These are phyloP conservation scores for Aciculoconidium aculeatum DNA, from an alignment of 805 yeast species.

Conservation along the genomic window DNA sequence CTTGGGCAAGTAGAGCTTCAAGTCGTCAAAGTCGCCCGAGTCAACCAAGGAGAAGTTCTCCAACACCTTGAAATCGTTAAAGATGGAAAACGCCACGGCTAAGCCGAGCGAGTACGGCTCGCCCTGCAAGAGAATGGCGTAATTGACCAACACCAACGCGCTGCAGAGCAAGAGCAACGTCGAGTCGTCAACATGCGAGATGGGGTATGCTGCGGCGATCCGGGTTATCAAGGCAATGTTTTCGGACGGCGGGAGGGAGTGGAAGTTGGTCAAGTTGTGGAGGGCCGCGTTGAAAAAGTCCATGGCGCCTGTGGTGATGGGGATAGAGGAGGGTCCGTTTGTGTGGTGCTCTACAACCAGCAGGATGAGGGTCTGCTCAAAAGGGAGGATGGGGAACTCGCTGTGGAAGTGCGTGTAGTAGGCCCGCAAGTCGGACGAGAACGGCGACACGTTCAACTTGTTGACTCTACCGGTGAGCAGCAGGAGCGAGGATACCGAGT, in stretches of 20 bases:
- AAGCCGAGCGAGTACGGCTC: conserved; percentile 54
- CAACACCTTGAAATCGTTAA: conserved; percentile 53
- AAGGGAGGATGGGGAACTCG: conserved; percentile 42
- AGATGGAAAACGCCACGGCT: conserved; percentile 44
- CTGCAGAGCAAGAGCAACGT: conserved; percentile 23
- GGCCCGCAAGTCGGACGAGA: conserved; percentile 20
- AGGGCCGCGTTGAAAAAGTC: conserved; percentile 39
- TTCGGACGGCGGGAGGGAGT: conserved; percentile 26
- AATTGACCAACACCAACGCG: conserved; percentile 40
- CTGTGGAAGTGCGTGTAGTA: conserved; percentile 41
- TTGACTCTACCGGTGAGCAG: conserved; percentile 27
- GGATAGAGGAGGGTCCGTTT: conserved; percentile 14
- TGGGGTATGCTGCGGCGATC: conserved; percentile 32
- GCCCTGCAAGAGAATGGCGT: conserved; percentile 54
- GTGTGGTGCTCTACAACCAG: conserved; percentile 9
- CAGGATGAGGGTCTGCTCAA: conserved; percentile 18
- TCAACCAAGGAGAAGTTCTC: conserved; percentile 36
- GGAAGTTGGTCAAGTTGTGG: conserved; percentile 32
- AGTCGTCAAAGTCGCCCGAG: conserved; percentile 23
- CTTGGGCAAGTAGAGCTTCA: conserved; percentile 31
- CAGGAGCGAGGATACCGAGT: conserved; percentile 26
- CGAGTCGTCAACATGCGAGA: conserved; percentile 22
- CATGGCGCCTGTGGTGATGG: conserved; percentile 24
- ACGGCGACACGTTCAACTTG: conserved; percentile 8
- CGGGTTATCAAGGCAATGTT: conserved; percentile 30